These are phyloP conservation scores for Arabidopsis lyrata DNA, from an alignment of 441 rosid species.

Conservation along the genomic window DNA sequence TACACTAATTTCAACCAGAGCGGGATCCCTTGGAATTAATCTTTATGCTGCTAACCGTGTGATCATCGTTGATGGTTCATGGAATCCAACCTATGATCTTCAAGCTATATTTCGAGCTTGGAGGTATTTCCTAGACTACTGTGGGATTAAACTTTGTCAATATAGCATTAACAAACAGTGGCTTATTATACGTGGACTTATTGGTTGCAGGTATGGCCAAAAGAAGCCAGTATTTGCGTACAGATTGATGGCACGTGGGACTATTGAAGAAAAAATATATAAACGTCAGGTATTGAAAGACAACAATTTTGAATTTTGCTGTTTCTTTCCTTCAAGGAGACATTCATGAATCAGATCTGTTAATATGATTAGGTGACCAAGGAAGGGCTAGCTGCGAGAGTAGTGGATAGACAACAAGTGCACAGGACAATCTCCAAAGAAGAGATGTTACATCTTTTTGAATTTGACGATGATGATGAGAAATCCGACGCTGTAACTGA, in stretches of 20 bases:
- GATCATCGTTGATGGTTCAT: constrained; percentile 96
- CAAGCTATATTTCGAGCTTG: constrained; percentile 99
- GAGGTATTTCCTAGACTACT: constrained; percentile 64
- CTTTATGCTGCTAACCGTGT: constrained; percentile 99
- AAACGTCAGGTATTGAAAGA: constrained; percentile 89
- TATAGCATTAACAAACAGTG: neutral
- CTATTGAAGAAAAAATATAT: constrained; percentile 98
- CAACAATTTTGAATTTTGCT: constrained; percentile 36
- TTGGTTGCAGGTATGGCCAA: constrained; percentile 87
- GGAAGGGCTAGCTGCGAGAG: constrained; percentile 99
- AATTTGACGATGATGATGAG: constrained; percentile 96
- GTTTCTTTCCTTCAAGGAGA: constrained; percentile 22
- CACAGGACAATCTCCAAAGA: constrained; percentile 96
- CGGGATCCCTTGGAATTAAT: constrained; percentile 99
- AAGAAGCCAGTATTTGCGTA: constrained; percentile 97
- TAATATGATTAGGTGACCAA: constrained; percentile 81
- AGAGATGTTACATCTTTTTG: constrained; percentile 99
- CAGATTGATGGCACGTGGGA: constrained; percentile 95
- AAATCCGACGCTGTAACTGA: constrained; percentile 62
- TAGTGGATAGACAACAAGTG: constrained; percentile 98
- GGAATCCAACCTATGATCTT: constrained; percentile 99
- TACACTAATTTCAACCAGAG: constrained; percentile 94
- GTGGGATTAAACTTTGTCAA: constrained; percentile 16
- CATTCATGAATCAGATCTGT: constrained; percentile 41
- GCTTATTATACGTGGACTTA: constrained; percentile 26